Evolutionary conservation across 179 eudicot species (phyloP).

Genomic region (Beta macrorhiza): DNA sequence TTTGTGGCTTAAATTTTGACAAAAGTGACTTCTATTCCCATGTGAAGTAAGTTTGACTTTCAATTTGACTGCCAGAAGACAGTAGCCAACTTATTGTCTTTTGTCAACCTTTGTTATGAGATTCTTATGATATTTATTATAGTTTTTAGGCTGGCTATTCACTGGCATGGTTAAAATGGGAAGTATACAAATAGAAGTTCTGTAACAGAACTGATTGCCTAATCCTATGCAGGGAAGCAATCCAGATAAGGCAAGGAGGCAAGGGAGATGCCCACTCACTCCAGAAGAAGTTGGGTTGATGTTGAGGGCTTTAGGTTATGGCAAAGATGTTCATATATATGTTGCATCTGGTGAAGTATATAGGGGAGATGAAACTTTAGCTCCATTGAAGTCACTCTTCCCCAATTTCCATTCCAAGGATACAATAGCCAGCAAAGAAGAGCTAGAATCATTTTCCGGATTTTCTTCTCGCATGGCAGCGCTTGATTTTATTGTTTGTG

Average conservation of each 20-base stretch:
- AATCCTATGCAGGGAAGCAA: conserved; percentile 53
- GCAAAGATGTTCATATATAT: conserved; percentile 73
- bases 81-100: conserved; percentile 6
- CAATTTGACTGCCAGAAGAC: not conserved
- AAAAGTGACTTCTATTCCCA: not conserved
- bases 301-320: conserved; percentile 93
- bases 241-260: conserved; percentile 90
- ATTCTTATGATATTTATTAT: not conserved
- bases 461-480: conserved; percentile 99
- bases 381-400: conserved; percentile 74
- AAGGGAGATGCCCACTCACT: conserved; percentile 93
- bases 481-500: conserved; percentile 86
- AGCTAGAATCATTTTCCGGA: conserved; percentile 58
- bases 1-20: not conserved
- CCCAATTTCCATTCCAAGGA: conserved; percentile 90
- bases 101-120: not conserved
- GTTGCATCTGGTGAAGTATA: conserved; percentile 98
- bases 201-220: conserved; percentile 18
- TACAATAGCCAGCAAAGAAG: conserved; percentile 76
- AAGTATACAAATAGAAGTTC: not conserved
- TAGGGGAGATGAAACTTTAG: conserved; percentile 80
- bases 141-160: not conserved
- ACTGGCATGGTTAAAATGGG: not conserved
- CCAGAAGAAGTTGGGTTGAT: conserved; percentile 97
- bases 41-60: not conserved